Base-by-base conservation (phyloP, 495 filamentous ascomycete genomes). In the Daldinia grandis region DNA sequence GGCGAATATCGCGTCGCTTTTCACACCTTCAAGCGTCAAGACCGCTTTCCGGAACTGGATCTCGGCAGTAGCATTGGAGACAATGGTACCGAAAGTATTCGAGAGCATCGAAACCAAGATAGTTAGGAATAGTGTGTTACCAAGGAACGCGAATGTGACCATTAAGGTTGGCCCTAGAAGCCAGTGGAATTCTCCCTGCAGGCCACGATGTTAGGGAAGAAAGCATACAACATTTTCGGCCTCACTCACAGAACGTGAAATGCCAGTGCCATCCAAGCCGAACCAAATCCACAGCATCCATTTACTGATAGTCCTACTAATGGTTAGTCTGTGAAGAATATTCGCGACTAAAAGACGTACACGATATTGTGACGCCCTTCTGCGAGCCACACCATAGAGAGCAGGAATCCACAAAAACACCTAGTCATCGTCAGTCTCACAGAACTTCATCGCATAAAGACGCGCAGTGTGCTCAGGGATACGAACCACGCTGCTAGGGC, bases 241-340 rank as follows among this genome's bases (percentile, higher is more conserved):
- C 4, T 33, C 37, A 72, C 80, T 30, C 64, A 84, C 84, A 12
- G 90, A 90, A 68, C 84, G 78, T 65, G 89, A 82, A 33, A 93
- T 89, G 4, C 90, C 90, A 1, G 89, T 91, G 8, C 90, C 90
- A 62, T 92, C 90, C 12, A 93, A 82, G 0, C 90, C 90, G 66
- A 93, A 93, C 90, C 90, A 93, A 60, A 93, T 90, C 83, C 89
- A 92, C 0, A 93, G 83, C 90, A 93, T 92, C 90, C 90, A 93
- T 75, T 91, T 92, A 42, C 86, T 84, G 61, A 93, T 91, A 1
- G 85, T 90, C 21, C 87, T 81, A 57, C 38, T n/a, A 8, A 17
- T 17, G 10, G 55, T 79, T 66, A 78, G 76, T 44, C 17, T 58
- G 19, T 15, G 27, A 10, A 30, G 3, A 7, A 28, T 15, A 12